phyloP scores from a whole-genome alignment of 2,329 filamentous ascomycete species.

The Fusarium sp. region DNA sequence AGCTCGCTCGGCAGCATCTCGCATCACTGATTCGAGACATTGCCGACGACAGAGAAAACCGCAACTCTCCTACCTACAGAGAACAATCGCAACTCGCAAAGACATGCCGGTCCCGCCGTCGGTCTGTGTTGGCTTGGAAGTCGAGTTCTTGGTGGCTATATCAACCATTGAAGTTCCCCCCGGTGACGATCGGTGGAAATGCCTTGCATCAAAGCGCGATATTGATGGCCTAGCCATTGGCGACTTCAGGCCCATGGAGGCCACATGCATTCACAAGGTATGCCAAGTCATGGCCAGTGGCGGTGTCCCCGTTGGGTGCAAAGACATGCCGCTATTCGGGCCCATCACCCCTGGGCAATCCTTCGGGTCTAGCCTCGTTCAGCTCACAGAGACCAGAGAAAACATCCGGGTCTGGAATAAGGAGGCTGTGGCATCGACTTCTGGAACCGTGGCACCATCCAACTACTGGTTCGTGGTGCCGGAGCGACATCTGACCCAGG shows the following conservation, averaged over 20 bases:
- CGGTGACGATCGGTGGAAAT: slow-evolving; percentile 26
- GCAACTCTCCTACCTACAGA: slow-evolving; percentile 4
- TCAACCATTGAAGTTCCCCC: neutral
- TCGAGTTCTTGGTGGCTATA: slow-evolving; percentile 45
- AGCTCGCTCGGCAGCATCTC: slow-evolving; percentile 14
- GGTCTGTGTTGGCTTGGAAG: slow-evolving; percentile 42
- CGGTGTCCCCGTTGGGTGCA: slow-evolving; percentile 38
- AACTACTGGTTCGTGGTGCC: slow-evolving; percentile 39
- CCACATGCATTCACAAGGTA: slow-evolving; percentile 32
- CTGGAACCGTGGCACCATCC: slow-evolving; percentile 2
- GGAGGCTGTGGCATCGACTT: neutral
- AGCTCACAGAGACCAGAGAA: slow-evolving; percentile 18
- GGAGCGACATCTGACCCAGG: slow-evolving; percentile 38
- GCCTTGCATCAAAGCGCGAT: slow-evolving; percentile 13
- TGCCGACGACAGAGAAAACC: slow-evolving; percentile 12
- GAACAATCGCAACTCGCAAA: neutral
- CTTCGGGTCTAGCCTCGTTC: slow-evolving; percentile 19
- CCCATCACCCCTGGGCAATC: slow-evolving; percentile 14
- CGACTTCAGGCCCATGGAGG: slow-evolving; percentile 16
- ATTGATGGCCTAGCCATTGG: slow-evolving; percentile 25
- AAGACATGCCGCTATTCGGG: slow-evolving; percentile 6
- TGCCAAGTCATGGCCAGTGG: slow-evolving; percentile 35
- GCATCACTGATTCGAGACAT: slow-evolving; percentile 9
- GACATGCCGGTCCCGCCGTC: slow-evolving; percentile 18
- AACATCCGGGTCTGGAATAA: slow-evolving; percentile 37